Evolutionary conservation across 352 stramenopile genomes (phyloP).

Genomic region (Nothophytophthora sp.): DNA sequence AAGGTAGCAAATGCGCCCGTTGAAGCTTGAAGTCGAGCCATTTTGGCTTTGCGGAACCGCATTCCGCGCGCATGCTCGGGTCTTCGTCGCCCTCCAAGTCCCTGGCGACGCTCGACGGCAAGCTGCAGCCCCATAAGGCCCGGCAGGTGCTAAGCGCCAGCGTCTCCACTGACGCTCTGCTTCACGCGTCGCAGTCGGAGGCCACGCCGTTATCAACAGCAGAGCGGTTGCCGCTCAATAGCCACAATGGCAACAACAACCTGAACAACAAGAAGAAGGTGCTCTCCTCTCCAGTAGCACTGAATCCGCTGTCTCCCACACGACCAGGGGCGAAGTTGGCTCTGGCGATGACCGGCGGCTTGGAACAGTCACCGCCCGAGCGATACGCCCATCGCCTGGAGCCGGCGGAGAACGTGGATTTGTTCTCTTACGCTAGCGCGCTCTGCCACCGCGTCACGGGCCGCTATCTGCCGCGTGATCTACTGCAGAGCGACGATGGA

Average conservation of each 20-base stretch:
- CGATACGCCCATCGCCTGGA: slow-evolving; percentile 44
- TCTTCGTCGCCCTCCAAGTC: not conserved
- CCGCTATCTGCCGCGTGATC: slow-evolving; percentile 46
- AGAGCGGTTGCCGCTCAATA: too few species aligned
- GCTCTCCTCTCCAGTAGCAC: not conserved
- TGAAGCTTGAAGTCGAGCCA: too few species aligned
- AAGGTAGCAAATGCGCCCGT: too few species aligned
- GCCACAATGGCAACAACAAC: too few species aligned
- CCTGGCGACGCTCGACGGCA: slow-evolving; percentile 1
- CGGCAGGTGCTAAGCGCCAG: slow-evolving; percentile 29
- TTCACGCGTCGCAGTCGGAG: slow-evolving; percentile 1
- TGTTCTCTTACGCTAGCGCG: slow-evolving; percentile 70
- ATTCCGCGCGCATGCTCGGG: too few species aligned
- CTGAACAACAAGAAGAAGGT: slow-evolving; percentile 12
- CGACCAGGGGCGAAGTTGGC: slow-evolving; percentile 4
- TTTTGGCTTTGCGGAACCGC: too few species aligned
- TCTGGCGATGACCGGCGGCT: not conserved
- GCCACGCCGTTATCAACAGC: too few species aligned
- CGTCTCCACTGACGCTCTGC: slow-evolving; percentile 35
- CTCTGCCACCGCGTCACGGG: slow-evolving; percentile 68
- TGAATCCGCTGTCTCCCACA: slow-evolving; percentile 16
- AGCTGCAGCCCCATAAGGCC: slow-evolving; percentile 10
- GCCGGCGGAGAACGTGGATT: slow-evolving; percentile 54
- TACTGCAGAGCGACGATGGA: slow-evolving; percentile 42
- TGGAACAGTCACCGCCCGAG: not conserved